Evolutionary conservation across 106 monocot species (phyloP).

Genomic region (Posidonia australis): DNA sequence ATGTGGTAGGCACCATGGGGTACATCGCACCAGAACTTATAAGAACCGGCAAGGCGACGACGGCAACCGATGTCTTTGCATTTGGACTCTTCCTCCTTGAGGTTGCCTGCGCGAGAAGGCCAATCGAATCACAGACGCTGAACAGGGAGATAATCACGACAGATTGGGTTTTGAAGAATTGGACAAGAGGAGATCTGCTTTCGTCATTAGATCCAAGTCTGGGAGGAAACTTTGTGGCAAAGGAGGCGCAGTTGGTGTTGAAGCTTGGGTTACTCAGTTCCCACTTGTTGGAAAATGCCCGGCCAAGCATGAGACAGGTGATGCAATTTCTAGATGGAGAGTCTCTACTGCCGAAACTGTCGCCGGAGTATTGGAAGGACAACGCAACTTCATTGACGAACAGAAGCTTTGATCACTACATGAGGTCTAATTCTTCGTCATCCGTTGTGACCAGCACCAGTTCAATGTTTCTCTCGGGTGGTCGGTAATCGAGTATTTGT

Average conservation of each 20-base stretch:
- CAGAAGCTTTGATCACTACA: neutral
- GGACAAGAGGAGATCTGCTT: conserved; percentile 2
- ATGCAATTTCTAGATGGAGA: conserved; percentile 7
- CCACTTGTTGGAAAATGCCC: conserved; percentile 2
- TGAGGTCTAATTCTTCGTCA: neutral
- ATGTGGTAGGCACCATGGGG: conserved; percentile 15
- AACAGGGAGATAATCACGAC: neutral
- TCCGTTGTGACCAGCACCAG: neutral
- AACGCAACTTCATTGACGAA: neutral
- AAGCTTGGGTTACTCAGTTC: conserved; percentile 17
- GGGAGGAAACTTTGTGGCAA: neutral
- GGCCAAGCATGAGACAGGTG: conserved; percentile 28
- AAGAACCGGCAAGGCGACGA: neutral
- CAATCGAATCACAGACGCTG: neutral
- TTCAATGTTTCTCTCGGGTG: conserved; percentile 1
- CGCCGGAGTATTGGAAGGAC: conserved; percentile 2
- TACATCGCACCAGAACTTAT: conserved; percentile 16
- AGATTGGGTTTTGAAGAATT: conserved; percentile 8
- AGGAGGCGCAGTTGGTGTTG: conserved; percentile 11
- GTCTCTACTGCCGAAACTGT: neutral
- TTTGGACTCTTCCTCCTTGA: conserved; percentile 8
- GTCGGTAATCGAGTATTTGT: conserved; percentile 5
- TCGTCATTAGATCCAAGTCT: neutral
- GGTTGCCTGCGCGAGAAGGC: conserved; percentile 12
- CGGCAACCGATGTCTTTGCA: conserved; percentile 10